Evolutionary conservation across 2,329 filamentous ascomycete species (phyloP).

Genomic region (Ramularia endophylla): DNA sequence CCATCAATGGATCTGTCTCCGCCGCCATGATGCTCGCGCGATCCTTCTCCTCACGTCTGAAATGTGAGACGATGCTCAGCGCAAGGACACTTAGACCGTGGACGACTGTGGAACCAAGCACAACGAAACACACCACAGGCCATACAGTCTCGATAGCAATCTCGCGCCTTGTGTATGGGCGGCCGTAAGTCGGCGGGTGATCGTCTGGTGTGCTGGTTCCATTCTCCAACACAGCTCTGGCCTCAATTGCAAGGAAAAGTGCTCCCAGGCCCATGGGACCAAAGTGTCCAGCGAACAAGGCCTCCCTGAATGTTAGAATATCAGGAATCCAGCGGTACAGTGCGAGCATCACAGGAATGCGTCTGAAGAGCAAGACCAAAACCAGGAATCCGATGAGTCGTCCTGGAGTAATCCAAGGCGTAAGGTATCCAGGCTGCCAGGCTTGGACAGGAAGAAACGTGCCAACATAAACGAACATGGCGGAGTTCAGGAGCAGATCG

Average conservation of each 20-base stretch:
- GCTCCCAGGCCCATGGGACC: conserved; percentile 54
- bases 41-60: conserved; percentile 40
- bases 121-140: conserved; percentile 51
- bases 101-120: conserved; percentile 49
- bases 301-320: conserved; percentile 46
- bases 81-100: conserved; percentile 49
- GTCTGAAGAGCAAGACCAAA: conserved; percentile 47
- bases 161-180: conserved; percentile 28
- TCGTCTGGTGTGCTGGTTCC: conserved; percentile 41
- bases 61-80: conserved; percentile 46
- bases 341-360: conserved; percentile 47
- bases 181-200: conserved; percentile 35
- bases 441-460: conserved; percentile 48
- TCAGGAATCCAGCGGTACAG: conserved; percentile 45
- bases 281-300: conserved; percentile 52
- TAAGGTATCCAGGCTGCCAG: conserved; percentile 37
- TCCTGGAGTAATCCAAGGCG: conserved; percentile 35
- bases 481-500: conserved; percentile 51
- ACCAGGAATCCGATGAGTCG: conserved; percentile 42
- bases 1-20: conserved; percentile 46
- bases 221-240: conserved; percentile 48
- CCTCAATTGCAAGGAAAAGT: conserved; percentile 52
- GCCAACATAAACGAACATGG: conserved; percentile 53
- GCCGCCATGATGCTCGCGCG: conserved; percentile 44
- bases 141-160: conserved; percentile 44